Percentiles rank a stretch among this genome's conserved stretches.
phyloP scores from a whole-genome alignment of 169 alveolate species.

The Eimeria praecox region DNA sequence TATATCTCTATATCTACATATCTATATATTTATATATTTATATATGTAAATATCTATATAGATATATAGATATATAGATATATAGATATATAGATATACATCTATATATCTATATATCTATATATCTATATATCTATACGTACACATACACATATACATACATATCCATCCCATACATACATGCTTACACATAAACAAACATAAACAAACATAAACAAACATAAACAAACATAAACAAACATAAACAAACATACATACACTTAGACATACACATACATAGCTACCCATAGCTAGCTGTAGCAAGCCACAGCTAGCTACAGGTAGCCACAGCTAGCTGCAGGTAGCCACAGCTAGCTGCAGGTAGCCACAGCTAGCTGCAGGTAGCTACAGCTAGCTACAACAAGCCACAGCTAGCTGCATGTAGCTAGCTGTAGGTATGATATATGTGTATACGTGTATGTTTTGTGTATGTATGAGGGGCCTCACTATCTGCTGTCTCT shows the following conservation, averaged over 20 bases:
- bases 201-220: too few species aligned
- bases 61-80: background rate
- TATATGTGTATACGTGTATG: background rate
- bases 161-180: too few species aligned
- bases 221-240: too few species aligned
- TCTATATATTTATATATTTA: background rate
- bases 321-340: background rate
- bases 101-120: too few species aligned
- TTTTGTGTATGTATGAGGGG: background rate
- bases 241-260: too few species aligned
- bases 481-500: constrained; percentile 10
- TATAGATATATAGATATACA: background rate
- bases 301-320: background rate
- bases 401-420: background rate
- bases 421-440: background rate
- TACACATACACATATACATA: too few species aligned
- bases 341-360: background rate
- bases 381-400: constrained; percentile 2
- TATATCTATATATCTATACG: too few species aligned
- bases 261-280: too few species aligned
- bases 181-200: too few species aligned
- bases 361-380: background rate
- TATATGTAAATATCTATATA: background rate
- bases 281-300: background rate
- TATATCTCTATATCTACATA: background rate